Base-by-base conservation (phyloP, 257 asterid species). In the Solanum pimpinellifolium region DNA sequence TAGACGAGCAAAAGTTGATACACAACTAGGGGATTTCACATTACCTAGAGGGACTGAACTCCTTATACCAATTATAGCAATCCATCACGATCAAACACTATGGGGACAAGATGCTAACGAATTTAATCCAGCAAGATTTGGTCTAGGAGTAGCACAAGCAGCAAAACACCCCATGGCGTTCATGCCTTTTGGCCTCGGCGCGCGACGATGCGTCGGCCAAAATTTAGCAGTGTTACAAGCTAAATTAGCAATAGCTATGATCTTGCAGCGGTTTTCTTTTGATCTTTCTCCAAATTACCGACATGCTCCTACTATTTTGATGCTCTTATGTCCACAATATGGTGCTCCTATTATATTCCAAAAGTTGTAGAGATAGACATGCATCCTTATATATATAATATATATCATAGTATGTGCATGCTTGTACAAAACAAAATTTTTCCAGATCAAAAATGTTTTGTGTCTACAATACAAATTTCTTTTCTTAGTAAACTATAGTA, bases 91-190 rank as follows among this genome's bases (percentile, higher is more conserved):
- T 41, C 90, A 92, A 86, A 93, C 91, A 12, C 86, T 95, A 41
- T 95, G 98, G 98, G 98, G 98, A 6, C 85, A 91, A 65, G 98
- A 95, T 11, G 98, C 87, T 4, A 90, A 95, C 39, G 95, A 94
- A 82, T 95, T 95, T 87, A 94, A 94, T 46, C 98, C 98, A 0
- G 89, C 88, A 1, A 90, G 98, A 6, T 94, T 95, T 65, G 93
- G 96, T 11, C 90, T 92, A 2, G 85, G 85, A 27, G 85, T 81
- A 0, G 85, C 69, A 81, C 85, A 81, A 29, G 85, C 85, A 81
- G 46, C 85, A 10, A 49, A 81, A 49, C 85, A 81, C 7, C 85
- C 85, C 3, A 81, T 81, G 85, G 92, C 91, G 86, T 95, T 95
- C 86, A 86, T 95, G 27, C 98, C 98, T 2, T 95, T 95, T 59